Evolutionary conservation across 2,329 filamentous ascomycete species (phyloP), one percentile per base, ranked within the genome.

Genomic region (Microdochium nivale): DNA sequence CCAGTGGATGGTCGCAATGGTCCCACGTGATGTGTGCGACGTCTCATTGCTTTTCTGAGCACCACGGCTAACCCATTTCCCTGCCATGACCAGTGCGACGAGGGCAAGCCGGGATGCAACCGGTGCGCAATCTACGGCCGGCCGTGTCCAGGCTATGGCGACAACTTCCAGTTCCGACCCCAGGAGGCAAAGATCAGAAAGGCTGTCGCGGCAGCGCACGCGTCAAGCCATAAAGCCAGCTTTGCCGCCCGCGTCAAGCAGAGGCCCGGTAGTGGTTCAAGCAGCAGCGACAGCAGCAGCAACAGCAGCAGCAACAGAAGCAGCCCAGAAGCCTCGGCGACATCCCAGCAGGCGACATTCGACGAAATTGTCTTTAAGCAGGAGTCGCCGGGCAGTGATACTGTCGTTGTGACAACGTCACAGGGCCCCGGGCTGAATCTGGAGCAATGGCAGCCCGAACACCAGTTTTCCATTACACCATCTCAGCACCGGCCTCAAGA

Each of bases 91-190:
- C 27, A 65, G 65, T 67, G 65, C 52, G 65, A 67, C 51, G 65
- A 67, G 48, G 52, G 49, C 16, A 67, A 64, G 40, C 65, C 65
- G 1, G 58, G 60, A 21, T 67, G 65, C 54, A 61, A 58, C 21
- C 61, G 65, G 49, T 67, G 56, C 49, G 37, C 25, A 19, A 52
- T 63, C 44, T 67, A 67, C 48, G 65, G 65, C 10, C 64, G 65
- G 50, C 58, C 60, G 1, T 67, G 65, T 23, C 59, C 60, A 2
- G 65, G 65, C 47, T 67, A 67, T 51, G 67, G 65, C 14, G 65
- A 67, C 51, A 60, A 65, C 53, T 67, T 67, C 49, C 64, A 67
- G 27, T 67, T 67, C 53, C 60, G 65, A 24, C 57, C 33, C 13
- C 40, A 48, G 23, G 30, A 40, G 11, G n/a, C 25, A 8, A 47